Evolutionary conservation across 331 rosid genomes (phyloP).

Genomic region (Cydonia oblonga): DNA sequence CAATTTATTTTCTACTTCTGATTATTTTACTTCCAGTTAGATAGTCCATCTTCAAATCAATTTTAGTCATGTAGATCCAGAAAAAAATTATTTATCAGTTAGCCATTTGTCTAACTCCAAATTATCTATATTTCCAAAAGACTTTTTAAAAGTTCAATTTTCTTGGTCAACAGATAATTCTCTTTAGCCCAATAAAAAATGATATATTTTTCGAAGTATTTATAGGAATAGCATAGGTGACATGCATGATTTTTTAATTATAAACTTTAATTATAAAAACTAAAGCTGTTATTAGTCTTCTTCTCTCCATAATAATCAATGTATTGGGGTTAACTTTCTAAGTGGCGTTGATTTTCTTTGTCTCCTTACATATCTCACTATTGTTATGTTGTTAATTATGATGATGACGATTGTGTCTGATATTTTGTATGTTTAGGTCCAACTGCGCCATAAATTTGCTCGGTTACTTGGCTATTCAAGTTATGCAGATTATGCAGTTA

Average conservation of each 20-base stretch:
- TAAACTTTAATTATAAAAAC: neutral
- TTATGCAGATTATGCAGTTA: conserved; percentile 78
- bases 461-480: conserved; percentile 78
- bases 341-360: neutral
- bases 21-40: neutral
- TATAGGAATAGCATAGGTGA: neutral
- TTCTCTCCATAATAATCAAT: neutral
- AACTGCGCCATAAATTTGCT: conserved; percentile 78
- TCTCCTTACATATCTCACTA: neutral
- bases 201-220: neutral
- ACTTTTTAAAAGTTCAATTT: neutral
- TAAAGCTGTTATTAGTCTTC: neutral
- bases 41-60: neutral
- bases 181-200: neutral
- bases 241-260: neutral
- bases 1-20: neutral
- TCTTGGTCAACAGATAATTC: neutral
- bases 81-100: neutral
- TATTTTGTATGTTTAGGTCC: conserved; percentile 49
- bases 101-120: neutral
- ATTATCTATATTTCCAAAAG: neutral
- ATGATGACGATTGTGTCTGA: neutral
- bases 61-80: neutral
- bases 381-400: neutral
- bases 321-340: neutral